These are phyloP conservation scores for Ceratobasidium papillatum DNA, from an alignment of 1,284 basidiomycete species.

Conservation along the genomic window DNA sequence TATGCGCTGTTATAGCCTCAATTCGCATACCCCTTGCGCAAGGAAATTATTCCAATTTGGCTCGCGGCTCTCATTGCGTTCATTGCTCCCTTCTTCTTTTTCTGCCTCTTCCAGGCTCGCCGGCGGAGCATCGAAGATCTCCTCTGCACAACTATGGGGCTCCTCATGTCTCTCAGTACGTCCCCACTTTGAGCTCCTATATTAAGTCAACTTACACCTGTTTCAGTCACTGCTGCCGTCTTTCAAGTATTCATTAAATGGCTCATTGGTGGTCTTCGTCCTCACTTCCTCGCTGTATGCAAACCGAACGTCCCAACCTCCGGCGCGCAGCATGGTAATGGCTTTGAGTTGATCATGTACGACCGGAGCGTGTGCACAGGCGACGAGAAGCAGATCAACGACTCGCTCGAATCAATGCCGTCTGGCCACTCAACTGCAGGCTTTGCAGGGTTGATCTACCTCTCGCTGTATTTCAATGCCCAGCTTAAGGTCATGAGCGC, in stretches of 20 bases:
- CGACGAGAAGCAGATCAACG: constrained; percentile 61
- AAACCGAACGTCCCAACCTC: constrained; percentile 56
- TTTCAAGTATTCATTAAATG: constrained; percentile 66
- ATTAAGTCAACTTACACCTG: not conserved
- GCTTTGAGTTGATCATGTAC: constrained; percentile 60
- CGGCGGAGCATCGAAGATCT: constrained; percentile 59
- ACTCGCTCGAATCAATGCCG: constrained; percentile 62
- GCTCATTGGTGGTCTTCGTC: constrained; percentile 62
- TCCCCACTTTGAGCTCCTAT: not conserved
- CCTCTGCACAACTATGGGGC: constrained; percentile 62
- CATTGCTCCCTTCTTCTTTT: constrained; percentile 63
- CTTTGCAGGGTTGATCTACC: constrained; percentile 62
- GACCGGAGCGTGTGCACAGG: constrained; percentile 63
- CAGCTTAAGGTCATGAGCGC: constrained; percentile 67
- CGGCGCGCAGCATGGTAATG: constrained; percentile 54
- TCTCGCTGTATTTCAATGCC: constrained; percentile 66
- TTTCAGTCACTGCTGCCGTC: constrained; percentile 46
- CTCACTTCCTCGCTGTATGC: constrained; percentile 64
- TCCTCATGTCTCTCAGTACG: constrained; percentile 59
- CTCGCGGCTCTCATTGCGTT: constrained; percentile 63
- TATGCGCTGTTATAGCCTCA: constrained; percentile 42
- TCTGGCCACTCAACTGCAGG: constrained; percentile 61
- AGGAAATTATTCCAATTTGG: constrained; percentile 64
- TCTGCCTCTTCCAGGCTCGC: constrained; percentile 59
- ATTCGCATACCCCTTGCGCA: constrained; percentile 55